phyloP scores from a whole-genome alignment of 2,329 filamentous ascomycete species.

The Xylariaceae sp. region DNA sequence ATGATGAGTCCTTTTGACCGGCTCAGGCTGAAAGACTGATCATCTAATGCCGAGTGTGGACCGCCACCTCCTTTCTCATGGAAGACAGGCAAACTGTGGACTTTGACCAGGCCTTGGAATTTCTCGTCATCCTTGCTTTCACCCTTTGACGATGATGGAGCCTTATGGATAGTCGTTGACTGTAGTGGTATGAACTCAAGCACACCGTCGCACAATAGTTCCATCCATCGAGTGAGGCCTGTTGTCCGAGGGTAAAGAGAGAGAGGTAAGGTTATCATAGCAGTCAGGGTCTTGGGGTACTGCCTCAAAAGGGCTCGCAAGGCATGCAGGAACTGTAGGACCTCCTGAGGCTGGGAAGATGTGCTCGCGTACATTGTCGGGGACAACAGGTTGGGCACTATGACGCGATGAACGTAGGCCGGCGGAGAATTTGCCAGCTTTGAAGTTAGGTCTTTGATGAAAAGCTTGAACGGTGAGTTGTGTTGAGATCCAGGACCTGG shows the following conservation, averaged over 20 bases:
- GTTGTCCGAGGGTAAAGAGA: conserved; percentile 71
- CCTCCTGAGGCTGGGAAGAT: conserved; percentile 62
- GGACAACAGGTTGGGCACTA: conserved; percentile 80
- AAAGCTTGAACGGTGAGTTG: conserved; percentile 54
- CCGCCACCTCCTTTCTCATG: conserved; percentile 80
- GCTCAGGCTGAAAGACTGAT: conserved; percentile 86
- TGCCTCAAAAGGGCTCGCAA: conserved; percentile 69
- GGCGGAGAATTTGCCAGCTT: conserved; percentile 54
- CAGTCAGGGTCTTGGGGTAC: conserved; percentile 60
- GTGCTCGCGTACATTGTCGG: conserved; percentile 75
- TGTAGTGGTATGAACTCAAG: conserved; percentile 74
- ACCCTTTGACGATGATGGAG: conserved; percentile 49
- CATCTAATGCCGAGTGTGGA: conserved; percentile 66
- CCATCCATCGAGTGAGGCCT: conserved; percentile 79
- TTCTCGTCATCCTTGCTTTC: conserved; percentile 58
- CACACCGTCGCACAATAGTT: conserved; percentile 78
- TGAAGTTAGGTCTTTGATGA: conserved; percentile 55
- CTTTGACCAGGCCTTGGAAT: conserved; percentile 77
- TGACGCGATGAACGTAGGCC: conserved; percentile 66
- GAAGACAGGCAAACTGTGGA: conserved; percentile 77
- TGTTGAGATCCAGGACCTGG: conserved; percentile 20
- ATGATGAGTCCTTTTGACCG: conserved; percentile 75
- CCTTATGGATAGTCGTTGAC: conserved; percentile 46
- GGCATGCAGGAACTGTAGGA: conserved; percentile 76
- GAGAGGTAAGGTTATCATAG: conserved; percentile 71